Percentiles rank a stretch among this genome's conserved stretches.
Evolutionary conservation across 805 yeast species (phyloP).

Genomic region (Myxozyma vanderwaltii): DNA sequence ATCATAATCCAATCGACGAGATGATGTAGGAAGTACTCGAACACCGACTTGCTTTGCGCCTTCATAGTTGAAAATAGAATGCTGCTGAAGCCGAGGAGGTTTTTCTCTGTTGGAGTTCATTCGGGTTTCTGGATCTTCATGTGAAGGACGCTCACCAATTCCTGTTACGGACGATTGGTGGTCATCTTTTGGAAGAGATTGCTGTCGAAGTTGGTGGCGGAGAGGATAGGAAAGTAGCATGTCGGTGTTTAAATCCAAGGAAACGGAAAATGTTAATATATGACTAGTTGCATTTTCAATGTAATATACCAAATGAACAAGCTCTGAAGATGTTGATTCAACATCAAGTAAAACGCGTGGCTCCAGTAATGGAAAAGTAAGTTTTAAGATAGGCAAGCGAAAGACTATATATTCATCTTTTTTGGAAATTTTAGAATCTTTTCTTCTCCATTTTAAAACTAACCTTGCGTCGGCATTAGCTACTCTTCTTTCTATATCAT

Average conservation of each 20-base stretch:
- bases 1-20: conserved; percentile 43
- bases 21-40: conserved; percentile 65
- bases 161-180: neutral
- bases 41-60: conserved; percentile 43
- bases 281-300: conserved; percentile 77
- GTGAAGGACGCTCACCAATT: conserved; percentile 7
- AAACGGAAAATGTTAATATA: conserved; percentile 62
- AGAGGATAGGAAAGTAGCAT: conserved; percentile 28
- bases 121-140: neutral
- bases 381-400: conserved; percentile 49
- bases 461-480: conserved; percentile 38
- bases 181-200: conserved; percentile 16
- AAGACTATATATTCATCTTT: conserved; percentile 23
- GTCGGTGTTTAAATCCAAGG: conserved; percentile 46
- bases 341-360: conserved; percentile 61
- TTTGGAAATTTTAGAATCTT: neutral
- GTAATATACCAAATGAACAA: conserved; percentile 49
- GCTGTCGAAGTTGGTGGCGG: conserved; percentile 31
- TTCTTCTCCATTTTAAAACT: conserved; percentile 41
- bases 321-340: conserved; percentile 34
- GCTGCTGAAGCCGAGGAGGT: conserved; percentile 5
- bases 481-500: conserved; percentile 29
- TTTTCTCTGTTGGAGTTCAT: neutral
- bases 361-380: conserved; percentile 63
- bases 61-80: conserved; percentile 44